A percentile compares a stretch with the other conserved stretches of the same genome.
Conservation (phyloP, 1,284 basidiomycete genomes). For the Austroboletus novae-zelandiae region DNA sequence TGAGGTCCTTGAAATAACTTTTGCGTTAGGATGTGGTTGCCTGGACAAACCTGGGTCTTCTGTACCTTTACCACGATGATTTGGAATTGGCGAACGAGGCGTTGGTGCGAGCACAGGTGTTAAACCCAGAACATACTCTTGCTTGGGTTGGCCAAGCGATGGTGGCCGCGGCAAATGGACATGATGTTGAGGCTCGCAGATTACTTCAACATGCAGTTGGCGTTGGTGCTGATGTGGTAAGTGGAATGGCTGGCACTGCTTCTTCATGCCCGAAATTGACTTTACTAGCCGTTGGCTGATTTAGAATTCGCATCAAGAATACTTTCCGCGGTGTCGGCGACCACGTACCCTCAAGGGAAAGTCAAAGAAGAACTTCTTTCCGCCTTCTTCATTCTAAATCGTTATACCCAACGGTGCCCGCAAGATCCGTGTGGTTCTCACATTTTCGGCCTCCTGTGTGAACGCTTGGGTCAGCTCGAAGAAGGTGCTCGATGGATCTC, state of each 20-base stretch:
- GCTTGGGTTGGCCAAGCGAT: constrained; percentile 96
- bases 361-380: constrained; percentile 58
- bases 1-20: constrained; percentile 9
- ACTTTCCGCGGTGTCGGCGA: constrained; percentile 47
- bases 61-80: constrained; percentile 87
- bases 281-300: constrained; percentile 74
- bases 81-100: constrained; percentile 83
- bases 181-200: constrained; percentile 61
- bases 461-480: constrained; percentile 74
- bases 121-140: constrained; percentile 87
- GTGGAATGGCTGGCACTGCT: constrained; percentile 28
- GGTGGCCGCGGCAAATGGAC: constrained; percentile 68
- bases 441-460: constrained; percentile 84
- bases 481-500: constrained; percentile 59
- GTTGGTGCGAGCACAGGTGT: constrained; percentile 83
- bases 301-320: constrained; percentile 72
- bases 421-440: constrained; percentile 78
- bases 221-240: constrained; percentile 67
- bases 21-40: constrained; percentile 62
- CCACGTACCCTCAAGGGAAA: constrained; percentile 26
- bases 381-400: constrained; percentile 77
- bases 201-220: constrained; percentile 84
- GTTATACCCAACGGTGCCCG: constrained; percentile 72
- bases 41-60: constrained; percentile 90
- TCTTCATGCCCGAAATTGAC: constrained; percentile 8